Conservation (phyloP, 768 basidiomycete genomes). For the Termitomyces sp. region DNA sequence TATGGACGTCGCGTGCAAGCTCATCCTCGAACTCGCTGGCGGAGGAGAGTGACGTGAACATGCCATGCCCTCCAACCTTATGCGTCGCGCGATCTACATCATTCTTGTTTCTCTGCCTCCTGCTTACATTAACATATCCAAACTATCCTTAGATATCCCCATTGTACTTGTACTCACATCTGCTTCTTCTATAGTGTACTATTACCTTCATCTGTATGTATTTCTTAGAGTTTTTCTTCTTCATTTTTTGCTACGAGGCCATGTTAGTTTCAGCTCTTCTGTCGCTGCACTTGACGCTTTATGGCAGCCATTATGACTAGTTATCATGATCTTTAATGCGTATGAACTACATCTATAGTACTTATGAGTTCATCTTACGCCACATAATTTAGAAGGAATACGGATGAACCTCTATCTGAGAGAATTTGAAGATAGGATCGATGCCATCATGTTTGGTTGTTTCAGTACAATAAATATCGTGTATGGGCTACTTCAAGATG, state of each 20-base stretch:
- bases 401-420: no score
- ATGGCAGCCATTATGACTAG: neutral
- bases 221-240: slow-evolving; percentile 7
- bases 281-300: neutral
- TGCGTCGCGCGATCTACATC: neutral
- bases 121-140: slow-evolving; percentile 2
- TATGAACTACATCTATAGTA: neutral
- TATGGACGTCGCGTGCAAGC: slow-evolving; percentile 90
- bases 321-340: neutral
- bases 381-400: neutral
- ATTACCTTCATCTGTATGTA: slow-evolving; percentile 11
- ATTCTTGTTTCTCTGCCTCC: neutral
- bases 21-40: slow-evolving; percentile 92
- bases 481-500: no score
- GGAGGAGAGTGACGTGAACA: slow-evolving; percentile 25
- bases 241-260: neutral
- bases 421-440: no score
- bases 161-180: slow-evolving; percentile 9
- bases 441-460: no score
- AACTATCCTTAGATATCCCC: slow-evolving; percentile 11
- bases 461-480: no score
- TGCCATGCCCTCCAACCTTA: neutral
- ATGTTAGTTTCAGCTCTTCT: neutral
- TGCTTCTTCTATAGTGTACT: slow-evolving; percentile 9
- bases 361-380: no score